Conservation (phyloP, 106 monocot genomes). For the Dendrobium huoshanense region DNA sequence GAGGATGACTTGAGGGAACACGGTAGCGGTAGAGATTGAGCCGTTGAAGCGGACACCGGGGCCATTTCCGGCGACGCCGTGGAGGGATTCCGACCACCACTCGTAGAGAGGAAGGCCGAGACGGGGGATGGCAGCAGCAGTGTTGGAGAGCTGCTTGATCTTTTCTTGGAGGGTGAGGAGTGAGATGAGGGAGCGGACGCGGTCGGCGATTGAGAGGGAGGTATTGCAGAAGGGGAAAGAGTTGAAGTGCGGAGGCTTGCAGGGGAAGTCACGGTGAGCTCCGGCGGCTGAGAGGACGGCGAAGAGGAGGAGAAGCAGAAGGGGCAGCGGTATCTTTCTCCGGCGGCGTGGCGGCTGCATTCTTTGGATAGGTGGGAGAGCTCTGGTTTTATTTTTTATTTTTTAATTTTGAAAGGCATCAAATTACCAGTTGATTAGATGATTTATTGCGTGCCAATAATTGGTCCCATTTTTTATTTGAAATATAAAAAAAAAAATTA, state of each 20-base stretch:
- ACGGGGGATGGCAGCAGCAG: constrained; percentile 63
- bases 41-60: constrained; percentile 71
- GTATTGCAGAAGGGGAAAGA: constrained; percentile 76
- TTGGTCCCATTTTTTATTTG: too few species aligned
- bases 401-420: too few species aligned
- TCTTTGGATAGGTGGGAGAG: background rate
- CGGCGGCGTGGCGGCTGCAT: background rate
- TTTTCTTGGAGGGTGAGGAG: constrained; percentile 71
- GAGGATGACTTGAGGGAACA: constrained; percentile 85
- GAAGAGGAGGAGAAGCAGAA: background rate
- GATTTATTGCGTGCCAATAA: too few species aligned
- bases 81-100: constrained; percentile 99
- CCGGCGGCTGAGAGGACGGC: background rate
- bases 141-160: constrained; percentile 59
- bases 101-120: constrained; percentile 69
- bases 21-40: constrained; percentile 57
- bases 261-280: constrained; percentile 20
- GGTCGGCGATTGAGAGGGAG: constrained; percentile 43
- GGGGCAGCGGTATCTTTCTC: background rate
- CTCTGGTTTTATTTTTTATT: background rate
- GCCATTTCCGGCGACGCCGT: constrained; percentile 75
- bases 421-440: too few species aligned
- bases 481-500: too few species aligned
- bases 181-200: constrained; percentile 57
- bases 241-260: constrained; percentile 29